Evolutionary conservation across 2,329 filamentous ascomycete species (phyloP).

Genomic region (Ophiostoma novo-ulmi): DNA sequence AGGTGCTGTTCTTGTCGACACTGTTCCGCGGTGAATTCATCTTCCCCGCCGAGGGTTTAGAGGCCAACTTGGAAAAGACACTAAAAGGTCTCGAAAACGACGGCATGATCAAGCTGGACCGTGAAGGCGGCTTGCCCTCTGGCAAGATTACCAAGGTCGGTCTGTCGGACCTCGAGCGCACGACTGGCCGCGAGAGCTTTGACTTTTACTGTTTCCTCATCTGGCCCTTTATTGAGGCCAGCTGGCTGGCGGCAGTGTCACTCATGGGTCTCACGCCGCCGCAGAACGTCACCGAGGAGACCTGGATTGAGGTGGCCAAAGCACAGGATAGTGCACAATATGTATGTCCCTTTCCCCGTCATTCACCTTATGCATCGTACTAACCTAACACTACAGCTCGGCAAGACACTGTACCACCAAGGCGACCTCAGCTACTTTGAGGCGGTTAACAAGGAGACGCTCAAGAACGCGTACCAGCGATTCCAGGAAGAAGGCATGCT

Average conservation of each 20-base stretch:
- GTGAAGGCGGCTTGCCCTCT: slow-evolving; percentile 43
- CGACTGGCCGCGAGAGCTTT: slow-evolving; percentile 82
- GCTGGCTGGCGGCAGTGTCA: slow-evolving; percentile 85
- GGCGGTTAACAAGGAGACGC: slow-evolving; percentile 94
- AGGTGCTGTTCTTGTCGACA: slow-evolving; percentile 85
- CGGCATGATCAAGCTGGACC: slow-evolving; percentile 64
- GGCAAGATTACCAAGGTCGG: slow-evolving; percentile 58
- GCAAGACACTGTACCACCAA: slow-evolving; percentile 96
- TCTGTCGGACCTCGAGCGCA: slow-evolving; percentile 69
- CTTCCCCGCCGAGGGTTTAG: slow-evolving; percentile 81
- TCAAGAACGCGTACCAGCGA: slow-evolving; percentile 85
- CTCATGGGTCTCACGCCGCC: slow-evolving; percentile 83
- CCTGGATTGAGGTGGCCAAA: slow-evolving; percentile 73
- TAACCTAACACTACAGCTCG: slow-evolving; percentile 52
- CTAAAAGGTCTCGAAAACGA: slow-evolving; percentile 72
- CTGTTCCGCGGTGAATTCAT: slow-evolving; percentile 97
- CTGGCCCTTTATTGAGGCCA: slow-evolving; percentile 95
- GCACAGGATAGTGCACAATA: slow-evolving; percentile 78
- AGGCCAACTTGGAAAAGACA: slow-evolving; percentile 74
- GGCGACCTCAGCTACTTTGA: slow-evolving; percentile 96
- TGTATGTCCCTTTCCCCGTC: slow-evolving; percentile 43
- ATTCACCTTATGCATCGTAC: neutral
- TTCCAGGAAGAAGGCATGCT: slow-evolving; percentile 91
- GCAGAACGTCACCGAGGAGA: slow-evolving; percentile 49
- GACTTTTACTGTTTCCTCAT: slow-evolving; percentile 99